A percentile compares a stretch with the other conserved stretches of the same genome.
Conservation (phyloP, 2,329 filamentous ascomycete species). For the Cladosporium sp. region DNA sequence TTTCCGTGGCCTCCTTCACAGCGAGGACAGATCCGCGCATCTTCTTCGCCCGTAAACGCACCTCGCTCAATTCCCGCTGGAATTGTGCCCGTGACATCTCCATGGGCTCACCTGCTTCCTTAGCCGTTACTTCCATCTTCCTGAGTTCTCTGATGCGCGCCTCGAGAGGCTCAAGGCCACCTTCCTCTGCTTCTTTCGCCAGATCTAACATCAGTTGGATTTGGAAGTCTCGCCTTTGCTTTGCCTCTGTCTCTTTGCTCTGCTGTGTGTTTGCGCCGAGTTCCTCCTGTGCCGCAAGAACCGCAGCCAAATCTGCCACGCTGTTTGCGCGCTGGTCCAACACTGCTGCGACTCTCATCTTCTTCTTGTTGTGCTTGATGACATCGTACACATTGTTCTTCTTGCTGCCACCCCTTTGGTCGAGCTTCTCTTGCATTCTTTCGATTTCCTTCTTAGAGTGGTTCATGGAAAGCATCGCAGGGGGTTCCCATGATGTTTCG, state of each 20-base stretch:
- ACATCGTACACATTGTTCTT: constrained; percentile 28
- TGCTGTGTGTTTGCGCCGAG: constrained; percentile 25
- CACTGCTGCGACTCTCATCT: constrained; percentile 50
- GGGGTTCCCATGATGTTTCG: constrained; percentile 48
- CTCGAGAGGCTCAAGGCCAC: constrained; percentile 19
- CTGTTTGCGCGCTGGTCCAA: constrained; percentile 64
- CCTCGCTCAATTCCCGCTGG: constrained; percentile 7
- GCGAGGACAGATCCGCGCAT: constrained; percentile 19
- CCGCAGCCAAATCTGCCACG: constrained; percentile 57
- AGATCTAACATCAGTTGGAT: constrained; percentile 21
- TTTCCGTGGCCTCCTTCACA: constrained; percentile 14
- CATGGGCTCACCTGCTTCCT: constrained; percentile 9
- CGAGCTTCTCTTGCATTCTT: constrained; percentile 37
- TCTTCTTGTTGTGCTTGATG: constrained; percentile 35
- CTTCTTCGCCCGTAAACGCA: constrained; percentile 12
- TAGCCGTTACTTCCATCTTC: not conserved
- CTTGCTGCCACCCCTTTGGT: constrained; percentile 28
- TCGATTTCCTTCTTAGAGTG: constrained; percentile 38
- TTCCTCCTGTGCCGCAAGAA: constrained; percentile 48
- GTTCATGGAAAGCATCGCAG: constrained; percentile 30
- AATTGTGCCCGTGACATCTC: constrained; percentile 8
- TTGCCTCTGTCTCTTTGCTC: constrained; percentile 16
- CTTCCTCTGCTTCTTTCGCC: constrained; percentile 14
- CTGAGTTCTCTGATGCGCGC: constrained; percentile 12
- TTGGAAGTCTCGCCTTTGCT: constrained; percentile 15